These are phyloP conservation scores for Podospora australis DNA, from an alignment of 495 filamentous ascomycete species.

Conservation along the genomic window DNA sequence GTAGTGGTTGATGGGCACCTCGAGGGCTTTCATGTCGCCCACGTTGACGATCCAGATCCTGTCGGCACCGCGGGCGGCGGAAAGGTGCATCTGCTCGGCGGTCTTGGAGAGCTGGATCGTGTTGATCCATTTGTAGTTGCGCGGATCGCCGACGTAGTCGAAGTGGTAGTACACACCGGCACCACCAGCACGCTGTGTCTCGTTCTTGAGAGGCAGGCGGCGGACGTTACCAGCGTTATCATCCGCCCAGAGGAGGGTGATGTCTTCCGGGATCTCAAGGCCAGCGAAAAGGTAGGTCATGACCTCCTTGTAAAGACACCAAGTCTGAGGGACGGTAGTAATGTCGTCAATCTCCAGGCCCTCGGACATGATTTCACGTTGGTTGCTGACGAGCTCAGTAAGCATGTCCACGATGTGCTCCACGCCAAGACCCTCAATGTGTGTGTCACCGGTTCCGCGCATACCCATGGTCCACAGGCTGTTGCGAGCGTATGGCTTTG, in stretches of 20 bases:
- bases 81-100: conserved; percentile 56
- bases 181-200: conserved; percentile 54
- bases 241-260: conserved; percentile 69
- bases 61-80: conserved; percentile 55
- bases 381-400: conserved; percentile 51
- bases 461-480: conserved; percentile 65
- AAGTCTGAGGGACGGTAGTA: conserved; percentile 59
- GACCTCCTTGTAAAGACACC: conserved; percentile 68
- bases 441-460: conserved; percentile 62
- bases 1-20: conserved; percentile 62
- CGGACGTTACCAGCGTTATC: conserved; percentile 71
- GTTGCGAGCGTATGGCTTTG: conserved; percentile 57
- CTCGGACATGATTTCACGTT: conserved; percentile 50
- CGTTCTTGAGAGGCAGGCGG: conserved; percentile 55
- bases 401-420: conserved; percentile 53
- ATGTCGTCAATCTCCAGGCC: conserved; percentile 47
- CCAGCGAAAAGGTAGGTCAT: conserved; percentile 61
- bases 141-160: conserved; percentile 61
- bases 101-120: conserved; percentile 61
- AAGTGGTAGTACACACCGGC: conserved; percentile 77
- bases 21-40: conserved; percentile 64
- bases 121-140: conserved; percentile 68
- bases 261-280: conserved; percentile 61
- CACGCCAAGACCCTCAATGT: conserved; percentile 46
- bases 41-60: conserved; percentile 74